Evolutionary conservation across 768 basidiomycete species (phyloP).

Genomic region (Hydnomerulius pinastri): DNA sequence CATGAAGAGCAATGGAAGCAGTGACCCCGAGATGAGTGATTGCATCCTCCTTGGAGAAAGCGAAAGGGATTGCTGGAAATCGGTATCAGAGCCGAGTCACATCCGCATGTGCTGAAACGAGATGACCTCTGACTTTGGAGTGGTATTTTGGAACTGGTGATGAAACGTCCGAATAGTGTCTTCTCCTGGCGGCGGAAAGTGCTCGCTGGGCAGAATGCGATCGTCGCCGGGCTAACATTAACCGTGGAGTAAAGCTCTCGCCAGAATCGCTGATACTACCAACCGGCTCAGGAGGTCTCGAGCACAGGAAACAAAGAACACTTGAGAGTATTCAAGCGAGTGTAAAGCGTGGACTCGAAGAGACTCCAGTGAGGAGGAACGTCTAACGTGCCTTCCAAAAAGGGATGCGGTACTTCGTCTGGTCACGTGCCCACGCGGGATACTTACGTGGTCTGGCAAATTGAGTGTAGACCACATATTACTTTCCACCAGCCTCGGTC

Average conservation of each 20-base stretch:
- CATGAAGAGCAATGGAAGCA: conserved; percentile 30
- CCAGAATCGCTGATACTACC: neutral
- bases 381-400: neutral
- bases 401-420: neutral
- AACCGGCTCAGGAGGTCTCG: too few species aligned
- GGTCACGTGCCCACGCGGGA: conserved; percentile 29
- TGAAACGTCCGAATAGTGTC: conserved; percentile 21
- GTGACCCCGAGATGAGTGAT: conserved; percentile 38
- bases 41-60: conserved; percentile 46
- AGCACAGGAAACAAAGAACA: too few species aligned
- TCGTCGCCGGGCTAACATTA: conserved; percentile 24
- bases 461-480: too few species aligned
- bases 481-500: conserved; percentile 5
- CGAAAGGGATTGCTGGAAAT: conserved; percentile 52
- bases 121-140: conserved; percentile 42
- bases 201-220: conserved; percentile 5
- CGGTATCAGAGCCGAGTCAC: conserved; percentile 9
- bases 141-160: conserved; percentile 24
- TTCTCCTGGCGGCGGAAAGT: neutral
- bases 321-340: too few species aligned
- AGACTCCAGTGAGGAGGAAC: neutral
- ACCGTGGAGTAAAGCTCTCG: neutral
- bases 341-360: too few species aligned
- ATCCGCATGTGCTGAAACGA: neutral
- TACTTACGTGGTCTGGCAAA: conserved; percentile 33